A percentile compares a stretch with the other conserved stretches of the same genome.
These are phyloP conservation scores for Solanum chacoense DNA, from an alignment of 305 asterid genomes.

Conservation along the genomic window DNA sequence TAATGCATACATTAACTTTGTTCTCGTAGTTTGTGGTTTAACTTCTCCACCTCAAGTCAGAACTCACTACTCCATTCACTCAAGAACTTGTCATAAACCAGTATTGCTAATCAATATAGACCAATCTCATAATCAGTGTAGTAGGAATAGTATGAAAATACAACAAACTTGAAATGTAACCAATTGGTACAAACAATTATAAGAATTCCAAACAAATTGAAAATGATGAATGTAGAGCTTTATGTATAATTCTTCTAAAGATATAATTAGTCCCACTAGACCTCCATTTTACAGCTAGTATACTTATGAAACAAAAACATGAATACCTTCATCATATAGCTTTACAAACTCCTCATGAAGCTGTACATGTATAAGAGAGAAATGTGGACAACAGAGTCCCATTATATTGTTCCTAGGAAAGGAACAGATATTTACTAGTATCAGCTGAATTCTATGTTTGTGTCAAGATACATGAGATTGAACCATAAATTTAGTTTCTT, in stretches of 20 bases:
- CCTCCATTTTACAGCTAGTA: neutral
- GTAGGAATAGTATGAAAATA: neutral
- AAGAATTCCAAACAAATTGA: neutral
- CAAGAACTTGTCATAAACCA: neutral
- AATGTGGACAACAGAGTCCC: neutral
- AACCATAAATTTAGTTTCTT: neutral
- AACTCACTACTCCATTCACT: neutral
- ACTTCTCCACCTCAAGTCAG: neutral
- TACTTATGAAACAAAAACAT: neutral
- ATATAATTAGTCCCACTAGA: neutral
- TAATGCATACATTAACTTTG: neutral
- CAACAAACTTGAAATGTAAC: neutral
- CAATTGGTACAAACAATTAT: neutral
- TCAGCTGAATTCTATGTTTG: neutral
- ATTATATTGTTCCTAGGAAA: neutral
- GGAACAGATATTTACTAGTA: conserved; percentile 1
- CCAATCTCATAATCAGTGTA: neutral
- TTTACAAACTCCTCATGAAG: conserved; percentile 3
- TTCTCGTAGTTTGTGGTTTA: neutral
- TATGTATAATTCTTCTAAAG: neutral
- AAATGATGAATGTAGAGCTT: neutral
- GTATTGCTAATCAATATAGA: neutral
- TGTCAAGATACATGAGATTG: neutral
- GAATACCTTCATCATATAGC: neutral
- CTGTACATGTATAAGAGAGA: conserved; percentile 17